These are phyloP conservation scores for Xerophyta viscosa DNA, from an alignment of 106 monocot genomes.

Conservation along the genomic window DNA sequence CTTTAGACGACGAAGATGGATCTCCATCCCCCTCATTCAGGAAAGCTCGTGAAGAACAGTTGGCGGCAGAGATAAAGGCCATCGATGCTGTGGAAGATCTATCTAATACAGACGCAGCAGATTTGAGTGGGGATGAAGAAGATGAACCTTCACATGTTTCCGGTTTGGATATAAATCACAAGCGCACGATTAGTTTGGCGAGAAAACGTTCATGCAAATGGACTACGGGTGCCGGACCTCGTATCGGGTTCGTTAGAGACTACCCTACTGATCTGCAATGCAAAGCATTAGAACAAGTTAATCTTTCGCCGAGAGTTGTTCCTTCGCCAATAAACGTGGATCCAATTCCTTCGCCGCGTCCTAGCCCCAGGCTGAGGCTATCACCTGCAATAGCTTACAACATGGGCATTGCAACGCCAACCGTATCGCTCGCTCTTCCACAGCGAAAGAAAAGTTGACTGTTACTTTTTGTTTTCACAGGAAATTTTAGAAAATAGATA, in stretches of 20 bases:
- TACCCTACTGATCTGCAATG: slow-evolving; percentile 68
- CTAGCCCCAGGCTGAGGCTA: slow-evolving; percentile 53
- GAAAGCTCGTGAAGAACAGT: background rate
- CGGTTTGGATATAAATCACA: background rate
- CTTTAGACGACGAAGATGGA: background rate
- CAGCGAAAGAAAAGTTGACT: background rate
- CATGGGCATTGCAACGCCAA: slow-evolving; percentile 40
- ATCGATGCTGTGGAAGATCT: background rate
- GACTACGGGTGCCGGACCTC: slow-evolving; percentile 62
- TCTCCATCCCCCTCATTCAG: slow-evolving; percentile 15
- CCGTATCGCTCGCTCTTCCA: slow-evolving; percentile 39
- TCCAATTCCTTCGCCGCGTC: slow-evolving; percentile 87
- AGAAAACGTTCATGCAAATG: slow-evolving; percentile 43
- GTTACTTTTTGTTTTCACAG: background rate
- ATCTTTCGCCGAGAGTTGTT: slow-evolving; percentile 46
- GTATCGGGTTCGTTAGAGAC: slow-evolving; percentile 73
- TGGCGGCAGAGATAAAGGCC: background rate
- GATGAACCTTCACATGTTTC: background rate
- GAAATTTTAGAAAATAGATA: background rate
- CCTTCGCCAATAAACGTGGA: slow-evolving; percentile 21
- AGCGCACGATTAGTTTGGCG: background rate
- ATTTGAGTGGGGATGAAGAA: slow-evolving; percentile 11
- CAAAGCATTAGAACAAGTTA: slow-evolving; percentile 83
- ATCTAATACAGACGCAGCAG: background rate
- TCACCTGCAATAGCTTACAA: slow-evolving; percentile 53